phyloP scores from a whole-genome alignment of 1,139 yeast species.

The Arxiozyma heterogenica region DNA sequence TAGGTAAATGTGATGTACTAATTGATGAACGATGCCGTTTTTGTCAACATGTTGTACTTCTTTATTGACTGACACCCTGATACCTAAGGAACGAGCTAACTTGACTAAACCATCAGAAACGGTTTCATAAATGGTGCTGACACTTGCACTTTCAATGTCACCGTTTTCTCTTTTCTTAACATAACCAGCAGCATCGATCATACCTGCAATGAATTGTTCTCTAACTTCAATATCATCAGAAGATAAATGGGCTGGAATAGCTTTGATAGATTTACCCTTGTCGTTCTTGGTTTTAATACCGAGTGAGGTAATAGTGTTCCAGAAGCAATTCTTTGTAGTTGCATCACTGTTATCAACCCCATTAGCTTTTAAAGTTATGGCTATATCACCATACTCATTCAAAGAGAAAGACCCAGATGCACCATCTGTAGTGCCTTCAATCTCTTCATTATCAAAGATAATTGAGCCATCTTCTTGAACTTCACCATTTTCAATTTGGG shows the following conservation, averaged over 20 bases:
- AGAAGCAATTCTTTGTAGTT: neutral
- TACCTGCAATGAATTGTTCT: conserved; percentile 37
- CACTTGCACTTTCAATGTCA: conserved; percentile 13
- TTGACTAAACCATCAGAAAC: conserved; percentile 25
- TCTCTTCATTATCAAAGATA: conserved; percentile 4
- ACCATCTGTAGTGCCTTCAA: neutral
- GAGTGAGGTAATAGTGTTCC: conserved; percentile 6
- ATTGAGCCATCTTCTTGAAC: neutral
- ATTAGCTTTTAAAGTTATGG: neutral
- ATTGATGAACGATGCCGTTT: neutral
- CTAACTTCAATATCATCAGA: conserved; percentile 29
- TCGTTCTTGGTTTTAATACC: conserved; percentile 2
- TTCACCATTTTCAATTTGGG: neutral
- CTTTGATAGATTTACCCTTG: conserved; percentile 7
- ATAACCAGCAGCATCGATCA: conserved; percentile 33
- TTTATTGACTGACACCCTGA: conserved; percentile 20
- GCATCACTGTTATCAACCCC: neutral
- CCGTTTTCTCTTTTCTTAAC: conserved; percentile 15
- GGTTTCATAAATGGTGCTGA: conserved; percentile 15
- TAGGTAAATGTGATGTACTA: neutral
- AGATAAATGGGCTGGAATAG: conserved; percentile 18
- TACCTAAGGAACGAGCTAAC: conserved; percentile 37
- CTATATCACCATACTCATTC: neutral
- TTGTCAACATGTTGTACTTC: neutral
- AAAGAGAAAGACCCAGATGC: neutral